phyloP scores from a whole-genome alignment of 805 yeast genomes.

The Monosporozyma aquatica region DNA sequence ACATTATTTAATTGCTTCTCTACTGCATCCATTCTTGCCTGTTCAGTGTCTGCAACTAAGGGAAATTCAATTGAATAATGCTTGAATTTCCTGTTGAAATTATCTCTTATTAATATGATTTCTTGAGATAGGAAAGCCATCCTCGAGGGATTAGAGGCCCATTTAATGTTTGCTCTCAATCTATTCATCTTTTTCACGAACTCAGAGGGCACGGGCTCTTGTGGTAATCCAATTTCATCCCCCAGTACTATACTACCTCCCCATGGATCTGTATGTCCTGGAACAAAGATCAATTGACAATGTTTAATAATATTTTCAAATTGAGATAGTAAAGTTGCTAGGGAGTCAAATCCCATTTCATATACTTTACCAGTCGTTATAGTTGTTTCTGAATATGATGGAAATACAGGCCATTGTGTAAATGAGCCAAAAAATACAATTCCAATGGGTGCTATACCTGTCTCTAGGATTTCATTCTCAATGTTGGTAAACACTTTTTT shows the following conservation, averaged over 20 bases:
- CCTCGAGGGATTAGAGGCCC: constrained; percentile 73
- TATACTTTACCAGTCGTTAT: constrained; percentile 46
- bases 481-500: constrained; percentile 50
- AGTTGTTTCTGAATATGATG: constrained; percentile 44
- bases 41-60: constrained; percentile 22
- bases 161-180: constrained; percentile 42
- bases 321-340: constrained; percentile 55
- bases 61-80: constrained; percentile 57
- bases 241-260: constrained; percentile 23
- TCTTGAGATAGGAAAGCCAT: constrained; percentile 79
- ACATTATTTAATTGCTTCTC: constrained; percentile 19
- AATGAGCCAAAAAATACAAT: constrained; percentile 82
- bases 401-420: constrained; percentile 51
- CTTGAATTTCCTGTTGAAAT: constrained; percentile 58
- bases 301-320: constrained; percentile 29
- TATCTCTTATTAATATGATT: constrained; percentile 64
- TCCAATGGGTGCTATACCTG: constrained; percentile 53
- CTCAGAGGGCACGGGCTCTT: constrained; percentile 55
- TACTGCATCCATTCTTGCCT: constrained; percentile 12
- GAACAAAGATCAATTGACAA: constrained; percentile 62
- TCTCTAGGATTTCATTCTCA: constrained; percentile 13
- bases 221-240: constrained; percentile 44
- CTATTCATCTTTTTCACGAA: constrained; percentile 63
- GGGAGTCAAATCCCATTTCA: constrained; percentile 60
- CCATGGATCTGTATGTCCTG: constrained; percentile 95